Conservation (phyloP, 2,329 filamentous ascomycete genomes). For the Diaporthe ampelina region DNA sequence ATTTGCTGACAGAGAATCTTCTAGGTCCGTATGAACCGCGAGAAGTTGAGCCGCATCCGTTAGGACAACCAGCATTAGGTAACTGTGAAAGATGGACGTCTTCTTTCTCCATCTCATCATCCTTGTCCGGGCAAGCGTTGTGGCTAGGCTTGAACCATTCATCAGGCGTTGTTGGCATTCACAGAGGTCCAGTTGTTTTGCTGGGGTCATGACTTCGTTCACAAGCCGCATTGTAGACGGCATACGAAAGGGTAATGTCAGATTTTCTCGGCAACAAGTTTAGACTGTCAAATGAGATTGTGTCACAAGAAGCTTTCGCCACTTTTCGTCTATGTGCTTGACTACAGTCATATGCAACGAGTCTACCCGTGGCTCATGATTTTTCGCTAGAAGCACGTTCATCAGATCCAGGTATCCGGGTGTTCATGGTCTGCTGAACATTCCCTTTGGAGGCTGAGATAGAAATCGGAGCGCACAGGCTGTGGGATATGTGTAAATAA, state of each 20-base stretch:
- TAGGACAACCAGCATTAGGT: not conserved
- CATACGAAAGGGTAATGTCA: not conserved
- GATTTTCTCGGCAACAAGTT: not conserved
- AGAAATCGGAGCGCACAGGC: too few relatives aligned
- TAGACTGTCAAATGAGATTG: not conserved
- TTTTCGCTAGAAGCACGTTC: not conserved
- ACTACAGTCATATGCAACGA: not conserved
- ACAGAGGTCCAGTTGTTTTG: not conserved
- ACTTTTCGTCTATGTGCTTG: not conserved
- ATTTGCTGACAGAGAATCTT: not conserved
- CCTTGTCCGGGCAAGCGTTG: not conserved
- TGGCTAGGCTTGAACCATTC: not conserved
- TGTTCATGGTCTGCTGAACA: too few relatives aligned
- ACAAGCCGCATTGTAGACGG: not conserved
- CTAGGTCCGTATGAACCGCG: conserved; percentile 73
- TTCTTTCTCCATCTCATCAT: not conserved
- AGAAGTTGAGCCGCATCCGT: conserved; percentile 74
- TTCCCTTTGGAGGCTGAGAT: too few relatives aligned
- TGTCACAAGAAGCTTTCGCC: not conserved
- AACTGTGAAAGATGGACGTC: not conserved
- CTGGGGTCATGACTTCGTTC: not conserved
- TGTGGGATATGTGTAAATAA: too few relatives aligned
- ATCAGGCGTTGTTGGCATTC: not conserved
- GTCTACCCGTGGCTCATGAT: not conserved
- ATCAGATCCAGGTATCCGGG: too few relatives aligned